Percentiles rank a stretch among this genome's conserved stretches.
Conservation (phyloP, 805 yeast genomes). For the Blastobotrys parvus region DNA sequence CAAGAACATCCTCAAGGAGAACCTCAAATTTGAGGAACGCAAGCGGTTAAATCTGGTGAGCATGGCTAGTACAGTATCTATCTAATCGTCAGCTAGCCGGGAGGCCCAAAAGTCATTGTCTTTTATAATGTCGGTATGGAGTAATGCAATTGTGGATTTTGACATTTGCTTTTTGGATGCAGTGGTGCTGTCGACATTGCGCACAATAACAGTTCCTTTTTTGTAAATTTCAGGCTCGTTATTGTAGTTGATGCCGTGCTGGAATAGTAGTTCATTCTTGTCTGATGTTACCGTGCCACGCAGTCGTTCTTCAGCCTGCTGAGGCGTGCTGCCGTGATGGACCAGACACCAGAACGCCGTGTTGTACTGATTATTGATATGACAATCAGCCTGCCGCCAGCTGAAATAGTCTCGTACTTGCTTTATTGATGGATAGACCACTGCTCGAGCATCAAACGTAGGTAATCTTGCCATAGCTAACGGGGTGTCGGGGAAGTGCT, state of each 20-base stretch:
- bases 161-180: slow-evolving; percentile 31
- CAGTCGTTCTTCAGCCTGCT: slow-evolving; percentile 71
- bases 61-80: too few relatives aligned
- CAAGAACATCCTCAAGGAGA: too few relatives aligned
- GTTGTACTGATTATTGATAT: slow-evolving; percentile 88
- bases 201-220: slow-evolving; percentile 64
- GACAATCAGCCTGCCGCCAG: slow-evolving; percentile 95
- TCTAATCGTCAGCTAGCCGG: too few relatives aligned
- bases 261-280: slow-evolving; percentile 81
- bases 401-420: slow-evolving; percentile 71
- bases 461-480: slow-evolving; percentile 55
- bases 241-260: slow-evolving; percentile 82
- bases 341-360: slow-evolving; percentile 90
- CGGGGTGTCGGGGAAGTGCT: slow-evolving; percentile 43
- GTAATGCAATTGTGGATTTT: slow-evolving; percentile 33
- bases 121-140: slow-evolving; percentile 56
- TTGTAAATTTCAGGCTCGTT: slow-evolving; percentile 81
- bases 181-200: too few relatives aligned
- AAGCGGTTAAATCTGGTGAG: too few relatives aligned
- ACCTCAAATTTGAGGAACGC: too few relatives aligned
- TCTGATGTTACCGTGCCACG: slow-evolving; percentile 72
- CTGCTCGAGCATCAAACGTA: slow-evolving; percentile 86
- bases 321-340: slow-evolving; percentile 59
- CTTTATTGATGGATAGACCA: slow-evolving; percentile 60
- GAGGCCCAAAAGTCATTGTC: slow-evolving; percentile 50